Evolutionary conservation across 1,139 yeast genomes (phyloP).

Genomic region (Kodamaea derodonti): DNA sequence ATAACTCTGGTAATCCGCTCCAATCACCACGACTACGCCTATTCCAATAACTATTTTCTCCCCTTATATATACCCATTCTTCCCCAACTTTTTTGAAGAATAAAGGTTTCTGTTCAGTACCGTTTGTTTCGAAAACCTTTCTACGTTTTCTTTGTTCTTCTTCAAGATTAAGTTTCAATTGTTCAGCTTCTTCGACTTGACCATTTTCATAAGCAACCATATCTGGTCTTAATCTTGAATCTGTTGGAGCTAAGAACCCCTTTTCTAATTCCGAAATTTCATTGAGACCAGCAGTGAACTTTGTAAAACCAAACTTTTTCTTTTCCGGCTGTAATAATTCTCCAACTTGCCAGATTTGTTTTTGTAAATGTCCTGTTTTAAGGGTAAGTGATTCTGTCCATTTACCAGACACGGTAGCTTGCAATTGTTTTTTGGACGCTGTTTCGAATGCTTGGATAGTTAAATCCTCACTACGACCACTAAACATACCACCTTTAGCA

Average conservation of each 20-base stretch:
- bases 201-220: conserved; percentile 70
- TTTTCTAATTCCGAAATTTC: conserved; percentile 70
- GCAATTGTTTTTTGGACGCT: conserved; percentile 27
- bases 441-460: conserved; percentile 48
- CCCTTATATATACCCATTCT: conserved; percentile 60
- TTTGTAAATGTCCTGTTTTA: conserved; percentile 38
- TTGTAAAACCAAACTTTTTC: conserved; percentile 79
- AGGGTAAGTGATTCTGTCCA: conserved; percentile 68
- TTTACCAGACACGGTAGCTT: conserved; percentile 56
- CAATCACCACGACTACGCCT: conserved; percentile 61
- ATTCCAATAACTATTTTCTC: conserved; percentile 76
- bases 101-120: conserved; percentile 48
- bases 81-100: conserved; percentile 56
- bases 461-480: conserved; percentile 84
- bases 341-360: conserved; percentile 64
- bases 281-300: conserved; percentile 76
- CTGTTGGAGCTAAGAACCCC: conserved; percentile 71
- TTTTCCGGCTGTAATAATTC: conserved; percentile 54
- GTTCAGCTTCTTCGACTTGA: conserved; percentile 66
- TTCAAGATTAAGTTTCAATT: conserved; percentile 62
- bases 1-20: conserved; percentile 50
- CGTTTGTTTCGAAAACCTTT: conserved; percentile 47
- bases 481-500: conserved; percentile 69
- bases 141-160: conserved; percentile 79
- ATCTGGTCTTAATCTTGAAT: conserved; percentile 88